Evolutionary conservation across 495 filamentous ascomycete species (phyloP).

Genomic region (Podospora bellae-mahoneyi): DNA sequence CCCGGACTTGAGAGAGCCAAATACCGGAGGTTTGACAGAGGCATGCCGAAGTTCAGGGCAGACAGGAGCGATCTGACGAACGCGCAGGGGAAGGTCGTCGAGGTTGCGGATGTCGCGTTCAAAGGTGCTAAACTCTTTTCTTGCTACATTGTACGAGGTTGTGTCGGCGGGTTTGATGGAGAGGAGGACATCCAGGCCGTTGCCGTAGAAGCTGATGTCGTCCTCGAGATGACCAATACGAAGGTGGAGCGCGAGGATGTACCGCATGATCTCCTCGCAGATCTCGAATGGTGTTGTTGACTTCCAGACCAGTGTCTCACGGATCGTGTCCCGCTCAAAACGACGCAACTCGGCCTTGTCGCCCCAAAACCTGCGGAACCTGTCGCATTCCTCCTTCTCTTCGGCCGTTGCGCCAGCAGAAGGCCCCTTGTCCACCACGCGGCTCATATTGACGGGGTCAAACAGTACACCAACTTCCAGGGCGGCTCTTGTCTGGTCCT

Average conservation of each 20-base stretch:
- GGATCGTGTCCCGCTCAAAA: slow-evolving; percentile 69
- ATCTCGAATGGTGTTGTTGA: slow-evolving; percentile 57
- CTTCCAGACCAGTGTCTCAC: slow-evolving; percentile 80
- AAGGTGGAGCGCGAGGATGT: slow-evolving; percentile 64
- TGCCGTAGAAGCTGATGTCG: slow-evolving; percentile 57
- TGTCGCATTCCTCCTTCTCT: slow-evolving; percentile 63
- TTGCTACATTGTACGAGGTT: slow-evolving; percentile 50
- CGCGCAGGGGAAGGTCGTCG: slow-evolving; percentile 73
- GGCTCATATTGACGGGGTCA: slow-evolving; percentile 63
- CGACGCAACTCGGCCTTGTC: slow-evolving; percentile 69
- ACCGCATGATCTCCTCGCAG: slow-evolving; percentile 72
- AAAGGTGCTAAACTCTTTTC: slow-evolving; percentile 62
- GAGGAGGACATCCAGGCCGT: slow-evolving; percentile 58
- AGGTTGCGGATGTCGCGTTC: slow-evolving; percentile 70
- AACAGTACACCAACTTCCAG: slow-evolving; percentile 67
- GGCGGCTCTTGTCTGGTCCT: slow-evolving; percentile 21
- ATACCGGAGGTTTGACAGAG: slow-evolving; percentile 52
- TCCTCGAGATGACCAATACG: slow-evolving; percentile 43
- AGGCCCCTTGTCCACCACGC: slow-evolving; percentile 82
- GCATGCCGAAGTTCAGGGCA: slow-evolving; percentile 71
- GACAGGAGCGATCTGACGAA: slow-evolving; percentile 71
- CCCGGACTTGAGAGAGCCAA: slow-evolving; percentile 38
- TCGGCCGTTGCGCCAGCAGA: slow-evolving; percentile 56
- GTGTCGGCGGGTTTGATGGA: slow-evolving; percentile 42
- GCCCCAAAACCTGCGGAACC: slow-evolving; percentile 73